phyloP scores from a whole-genome alignment of 148 eudicot species.

The Amaranthus palmeri region DNA sequence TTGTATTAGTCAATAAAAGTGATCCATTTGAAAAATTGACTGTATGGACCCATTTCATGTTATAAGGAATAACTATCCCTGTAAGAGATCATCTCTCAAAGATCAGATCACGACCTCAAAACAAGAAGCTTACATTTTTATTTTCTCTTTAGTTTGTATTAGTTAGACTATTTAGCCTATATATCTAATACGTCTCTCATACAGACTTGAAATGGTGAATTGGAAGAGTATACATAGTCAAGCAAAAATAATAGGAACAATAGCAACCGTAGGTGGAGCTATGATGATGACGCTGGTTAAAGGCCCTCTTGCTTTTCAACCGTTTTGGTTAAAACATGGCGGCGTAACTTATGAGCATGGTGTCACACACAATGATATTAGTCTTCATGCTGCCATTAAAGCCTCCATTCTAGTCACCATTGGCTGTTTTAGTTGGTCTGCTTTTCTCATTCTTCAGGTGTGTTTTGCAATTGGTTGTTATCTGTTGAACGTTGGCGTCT shows the following conservation, averaged over 20 bases:
- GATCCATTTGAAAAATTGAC: no score
- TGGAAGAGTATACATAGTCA: slow-evolving; percentile 63
- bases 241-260: slow-evolving; percentile 72
- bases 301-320: slow-evolving; percentile 41
- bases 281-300: slow-evolving; percentile 84
- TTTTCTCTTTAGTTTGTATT: no score
- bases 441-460: slow-evolving; percentile 80
- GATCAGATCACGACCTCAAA: no score
- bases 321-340: slow-evolving; percentile 36
- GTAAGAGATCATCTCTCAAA: no score
- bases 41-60: no score
- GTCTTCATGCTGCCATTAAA: slow-evolving; percentile 61
- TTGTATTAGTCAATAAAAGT: no score
- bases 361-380: slow-evolving; percentile 29
- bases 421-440: slow-evolving; percentile 90
- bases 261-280: slow-evolving; percentile 77
- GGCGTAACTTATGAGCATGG: slow-evolving; percentile 10
- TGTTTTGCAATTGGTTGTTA: no score
- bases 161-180: no score
- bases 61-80: no score
- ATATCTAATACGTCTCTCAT: no score
- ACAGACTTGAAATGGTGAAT: slow-evolving; percentile 64
- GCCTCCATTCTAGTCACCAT: slow-evolving; percentile 74
- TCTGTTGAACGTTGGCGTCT: no score
- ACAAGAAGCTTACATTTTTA: no score